Evolutionary conservation across 352 stramenopile genomes (phyloP).

Genomic region (Aphanomyces astaci): DNA sequence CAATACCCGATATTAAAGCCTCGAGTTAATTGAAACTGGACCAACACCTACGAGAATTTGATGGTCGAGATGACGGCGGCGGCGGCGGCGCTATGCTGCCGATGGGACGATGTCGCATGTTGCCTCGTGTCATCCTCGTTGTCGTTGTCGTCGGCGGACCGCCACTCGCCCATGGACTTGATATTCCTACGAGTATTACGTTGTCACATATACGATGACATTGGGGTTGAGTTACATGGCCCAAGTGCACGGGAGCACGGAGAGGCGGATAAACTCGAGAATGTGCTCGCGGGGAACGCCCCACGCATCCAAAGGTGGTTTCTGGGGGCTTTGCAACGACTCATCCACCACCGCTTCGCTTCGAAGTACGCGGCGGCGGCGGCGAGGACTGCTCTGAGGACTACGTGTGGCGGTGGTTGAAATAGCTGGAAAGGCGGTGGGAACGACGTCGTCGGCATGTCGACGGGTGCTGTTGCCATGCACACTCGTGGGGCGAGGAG

Average conservation of each 20-base stretch:
- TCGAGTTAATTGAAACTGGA: not conserved
- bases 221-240: conserved; percentile 32
- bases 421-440: not conserved
- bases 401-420: too few species aligned
- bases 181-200: conserved; percentile 2
- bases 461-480: not conserved
- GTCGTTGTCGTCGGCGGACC: not conserved
- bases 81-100: too few species aligned
- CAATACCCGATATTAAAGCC: too few species aligned
- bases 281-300: conserved; percentile 60
- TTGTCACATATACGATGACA: not conserved
- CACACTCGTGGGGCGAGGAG: not conserved
- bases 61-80: too few species aligned
- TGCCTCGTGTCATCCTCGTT: not conserved
- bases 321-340: not conserved
- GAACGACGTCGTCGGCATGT: too few species aligned
- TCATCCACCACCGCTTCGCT: not conserved
- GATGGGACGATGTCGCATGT: not conserved
- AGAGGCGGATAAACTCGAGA: conserved; percentile 70
- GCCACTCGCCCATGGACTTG: conserved; percentile 12
- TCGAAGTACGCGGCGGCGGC: not conserved
- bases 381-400: not conserved
- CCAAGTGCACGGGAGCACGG: conserved; percentile 56
- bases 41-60: too few species aligned
- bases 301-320: conserved; percentile 46